phyloP scores from a whole-genome alignment of 1,139 yeast genomes.

The Wickerhamomyces sp. region DNA sequence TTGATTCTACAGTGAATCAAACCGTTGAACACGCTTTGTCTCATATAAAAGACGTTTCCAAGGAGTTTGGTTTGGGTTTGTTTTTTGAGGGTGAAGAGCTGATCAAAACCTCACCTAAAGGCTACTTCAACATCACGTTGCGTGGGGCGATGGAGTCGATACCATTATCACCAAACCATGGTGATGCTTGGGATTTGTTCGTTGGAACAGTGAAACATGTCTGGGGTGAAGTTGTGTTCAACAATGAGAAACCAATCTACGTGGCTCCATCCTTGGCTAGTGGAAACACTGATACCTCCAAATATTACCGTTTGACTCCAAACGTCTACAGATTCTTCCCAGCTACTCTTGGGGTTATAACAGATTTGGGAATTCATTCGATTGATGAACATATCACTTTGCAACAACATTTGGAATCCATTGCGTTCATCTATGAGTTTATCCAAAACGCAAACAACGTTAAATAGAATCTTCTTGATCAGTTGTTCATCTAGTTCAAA shows the following conservation, averaged over 20 bases:
- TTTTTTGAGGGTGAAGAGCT: constrained; percentile 30
- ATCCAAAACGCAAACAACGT: constrained; percentile 28
- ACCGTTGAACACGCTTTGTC: constrained; percentile 7
- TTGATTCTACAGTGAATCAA: constrained; percentile 9
- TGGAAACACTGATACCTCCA: constrained; percentile 81
- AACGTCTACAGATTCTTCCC: constrained; percentile 63
- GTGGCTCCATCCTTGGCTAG: constrained; percentile 64
- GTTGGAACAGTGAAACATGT: constrained; percentile 51
- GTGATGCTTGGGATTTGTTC: constrained; percentile 44
- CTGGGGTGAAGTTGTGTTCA: constrained; percentile 32
- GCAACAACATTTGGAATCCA: constrained; percentile 48
- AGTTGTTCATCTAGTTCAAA: too few relatives aligned
- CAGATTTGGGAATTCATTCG: constrained; percentile 39
- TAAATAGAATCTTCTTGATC: too few relatives aligned
- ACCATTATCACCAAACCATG: constrained; percentile 45
- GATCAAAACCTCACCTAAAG: constrained; percentile 27
- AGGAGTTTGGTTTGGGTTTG: constrained; percentile 31
- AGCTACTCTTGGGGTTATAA: constrained; percentile 10
- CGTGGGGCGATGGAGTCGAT: constrained; percentile 38
- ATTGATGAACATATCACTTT: constrained; percentile 52
- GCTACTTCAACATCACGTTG: constrained; percentile 38
- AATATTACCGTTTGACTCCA: constrained; percentile 69
- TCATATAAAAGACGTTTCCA: constrained; percentile 6
- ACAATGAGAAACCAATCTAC: constrained; percentile 31
- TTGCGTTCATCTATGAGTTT: constrained; percentile 57